A percentile compares a stretch with the other conserved stretches of the same genome.
These are phyloP conservation scores for Zygosaccharomyces pseudobailii DNA, from an alignment of 1,139 yeast species.

Conservation along the genomic window DNA sequence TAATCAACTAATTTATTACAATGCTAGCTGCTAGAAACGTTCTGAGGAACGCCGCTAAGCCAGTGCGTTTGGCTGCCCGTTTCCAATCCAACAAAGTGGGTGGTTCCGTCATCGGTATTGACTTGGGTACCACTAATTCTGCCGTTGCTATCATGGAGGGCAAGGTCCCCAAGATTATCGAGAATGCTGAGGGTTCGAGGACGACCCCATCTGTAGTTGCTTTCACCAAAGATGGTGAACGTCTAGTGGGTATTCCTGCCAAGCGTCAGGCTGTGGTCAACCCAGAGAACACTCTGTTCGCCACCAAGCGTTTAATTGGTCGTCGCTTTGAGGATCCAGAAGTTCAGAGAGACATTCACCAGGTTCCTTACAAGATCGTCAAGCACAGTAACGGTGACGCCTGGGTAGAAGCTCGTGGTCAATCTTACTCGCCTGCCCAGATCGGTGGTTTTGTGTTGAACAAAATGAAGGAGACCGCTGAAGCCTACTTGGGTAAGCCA, in stretches of 20 bases:
- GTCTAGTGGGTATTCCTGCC: slow-evolving; percentile 97
- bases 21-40: slow-evolving; percentile 32
- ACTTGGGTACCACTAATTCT: slow-evolving; percentile 98
- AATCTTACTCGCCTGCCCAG: slow-evolving; percentile 92
- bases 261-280: slow-evolving; percentile 98
- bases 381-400: slow-evolving; percentile 98
- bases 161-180: slow-evolving; percentile 91
- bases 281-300: slow-evolving; percentile 96
- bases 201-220: slow-evolving; percentile 99
- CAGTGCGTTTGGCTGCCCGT: slow-evolving; percentile 31
- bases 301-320: slow-evolving; percentile 98
- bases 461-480: slow-evolving; percentile 94
- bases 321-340: slow-evolving; percentile 94
- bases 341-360: slow-evolving; percentile 93
- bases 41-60: slow-evolving; percentile 21
- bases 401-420: slow-evolving; percentile 96
- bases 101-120: slow-evolving; percentile 94
- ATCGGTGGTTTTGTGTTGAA: slow-evolving; percentile 95
- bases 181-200: slow-evolving; percentile 98
- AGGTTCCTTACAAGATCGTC: slow-evolving; percentile 96
- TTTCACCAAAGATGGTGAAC: slow-evolving; percentile 92
- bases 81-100: slow-evolving; percentile 47
- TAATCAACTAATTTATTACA: background rate
- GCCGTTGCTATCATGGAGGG: slow-evolving; percentile 99
- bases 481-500: slow-evolving; percentile 78